Conservation (phyloP, 2,329 filamentous ascomycete genomes). For the Xylariaceae sp. region DNA sequence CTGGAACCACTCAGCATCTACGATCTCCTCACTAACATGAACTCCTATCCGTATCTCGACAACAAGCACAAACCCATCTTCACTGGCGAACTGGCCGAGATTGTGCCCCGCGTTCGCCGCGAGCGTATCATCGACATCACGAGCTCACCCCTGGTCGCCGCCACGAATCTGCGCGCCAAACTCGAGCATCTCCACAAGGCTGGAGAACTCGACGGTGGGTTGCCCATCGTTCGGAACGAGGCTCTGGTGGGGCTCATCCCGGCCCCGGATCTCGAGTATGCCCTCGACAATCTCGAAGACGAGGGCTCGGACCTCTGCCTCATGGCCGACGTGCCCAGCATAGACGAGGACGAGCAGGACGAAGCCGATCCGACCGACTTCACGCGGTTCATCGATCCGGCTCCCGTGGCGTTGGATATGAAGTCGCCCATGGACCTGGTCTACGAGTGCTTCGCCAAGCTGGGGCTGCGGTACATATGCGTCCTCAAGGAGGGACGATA, state of each 20-base stretch:
- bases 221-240: constrained; percentile 75
- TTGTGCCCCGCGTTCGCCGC: constrained; percentile 66
- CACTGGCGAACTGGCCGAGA: constrained; percentile 79
- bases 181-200: constrained; percentile 73
- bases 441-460: constrained; percentile 92
- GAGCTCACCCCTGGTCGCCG: constrained; percentile 69
- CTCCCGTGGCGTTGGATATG: constrained; percentile 82
- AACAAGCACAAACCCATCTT: constrained; percentile 91
- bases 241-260: constrained; percentile 86
- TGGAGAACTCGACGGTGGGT: constrained; percentile 84
- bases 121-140: constrained; percentile 86
- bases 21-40: constrained; percentile 92
- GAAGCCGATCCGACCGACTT: constrained; percentile 69
- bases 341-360: constrained; percentile 50
- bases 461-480: constrained; percentile 88
- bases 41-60: constrained; percentile 94
- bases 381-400: constrained; percentile 83
- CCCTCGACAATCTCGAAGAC: constrained; percentile 73
- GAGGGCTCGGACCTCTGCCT: constrained; percentile 69
- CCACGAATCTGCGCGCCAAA: constrained; percentile 68
- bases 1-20: constrained; percentile 94
- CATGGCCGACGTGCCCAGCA: constrained; percentile 63
- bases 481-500: constrained; percentile 78
- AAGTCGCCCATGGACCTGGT: constrained; percentile 88
- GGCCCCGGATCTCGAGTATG: constrained; percentile 87